phyloP scores from a whole-genome alignment of 805 yeast genomes.

The Candida hispaniensis region DNA sequence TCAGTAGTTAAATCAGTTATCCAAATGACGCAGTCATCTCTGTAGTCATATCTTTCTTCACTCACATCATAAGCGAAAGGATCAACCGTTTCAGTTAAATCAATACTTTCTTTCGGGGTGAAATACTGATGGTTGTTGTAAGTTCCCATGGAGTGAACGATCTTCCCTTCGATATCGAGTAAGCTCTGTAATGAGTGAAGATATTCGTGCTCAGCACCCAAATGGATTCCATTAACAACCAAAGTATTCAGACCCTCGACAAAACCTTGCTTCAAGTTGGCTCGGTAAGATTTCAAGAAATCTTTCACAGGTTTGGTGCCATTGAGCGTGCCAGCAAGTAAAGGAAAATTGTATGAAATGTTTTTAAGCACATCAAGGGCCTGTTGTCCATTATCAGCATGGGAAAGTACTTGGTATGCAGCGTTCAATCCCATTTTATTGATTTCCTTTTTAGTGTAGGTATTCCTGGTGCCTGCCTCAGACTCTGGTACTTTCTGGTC shows the following conservation, averaged over 20 bases:
- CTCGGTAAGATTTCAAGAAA: constrained; percentile 16
- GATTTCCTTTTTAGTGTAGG: constrained; percentile 20
- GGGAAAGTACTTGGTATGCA: constrained; percentile 29
- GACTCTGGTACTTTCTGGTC: constrained; percentile 16
- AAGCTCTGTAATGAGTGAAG: constrained; percentile 28
- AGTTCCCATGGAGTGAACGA: constrained; percentile 20
- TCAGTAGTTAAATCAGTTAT: constrained; percentile 71
- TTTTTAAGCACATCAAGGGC: constrained; percentile 33
- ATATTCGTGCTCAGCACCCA: constrained; percentile 34
- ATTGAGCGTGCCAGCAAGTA: constrained; percentile 35
- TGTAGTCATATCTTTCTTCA: constrained; percentile 10
- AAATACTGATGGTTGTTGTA: background rate
- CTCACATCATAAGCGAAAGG: constrained; percentile 5
- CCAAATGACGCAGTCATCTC: constrained; percentile 34
- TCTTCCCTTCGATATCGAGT: constrained; percentile 32
- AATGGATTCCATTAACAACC: constrained; percentile 58
- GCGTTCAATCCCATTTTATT: constrained; percentile 26
- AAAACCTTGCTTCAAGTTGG: constrained; percentile 20
- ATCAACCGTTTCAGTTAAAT: constrained; percentile 4
- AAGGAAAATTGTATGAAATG: constrained; percentile 46
- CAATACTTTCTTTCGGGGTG: too few relatives aligned
- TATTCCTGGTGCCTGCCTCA: background rate
- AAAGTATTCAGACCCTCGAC: constrained; percentile 30
- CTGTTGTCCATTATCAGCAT: constrained; percentile 21
- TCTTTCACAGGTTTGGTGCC: constrained; percentile 15